Conservation (phyloP, 345 rosid genomes). For the Angophora floribunda region DNA sequence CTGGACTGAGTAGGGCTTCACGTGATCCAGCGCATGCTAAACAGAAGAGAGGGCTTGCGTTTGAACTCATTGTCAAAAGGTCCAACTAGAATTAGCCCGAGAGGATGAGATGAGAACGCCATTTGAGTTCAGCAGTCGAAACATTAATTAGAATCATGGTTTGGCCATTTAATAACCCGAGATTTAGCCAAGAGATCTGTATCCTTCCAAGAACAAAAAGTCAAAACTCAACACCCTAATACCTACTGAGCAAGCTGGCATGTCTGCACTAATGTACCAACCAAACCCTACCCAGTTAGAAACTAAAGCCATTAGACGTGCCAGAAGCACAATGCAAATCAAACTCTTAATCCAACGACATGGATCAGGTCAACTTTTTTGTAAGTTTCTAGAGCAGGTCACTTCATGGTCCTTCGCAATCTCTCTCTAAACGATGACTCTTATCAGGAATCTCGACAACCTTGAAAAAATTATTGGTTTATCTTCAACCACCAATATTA, state of each 20-base stretch:
- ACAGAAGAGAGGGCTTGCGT: not conserved
- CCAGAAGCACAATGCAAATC: not conserved
- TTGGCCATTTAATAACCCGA: not conserved
- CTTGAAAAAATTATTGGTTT: not conserved
- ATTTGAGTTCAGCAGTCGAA: not conserved
- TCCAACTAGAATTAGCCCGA: not conserved
- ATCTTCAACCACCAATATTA: not conserved
- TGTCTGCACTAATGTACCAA: not conserved
- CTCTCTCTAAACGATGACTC: not conserved
- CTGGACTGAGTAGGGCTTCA: not conserved
- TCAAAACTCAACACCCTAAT: not conserved
- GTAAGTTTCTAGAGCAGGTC: not conserved
- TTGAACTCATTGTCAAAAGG: not conserved
- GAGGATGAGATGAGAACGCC: not conserved
- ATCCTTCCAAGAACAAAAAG: not conserved
- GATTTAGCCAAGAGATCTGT: not conserved
- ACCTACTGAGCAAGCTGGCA: not conserved
- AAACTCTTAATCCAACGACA: not conserved
- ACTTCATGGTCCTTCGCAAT: not conserved
- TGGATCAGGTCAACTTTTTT: not conserved
- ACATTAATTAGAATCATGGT: not conserved
- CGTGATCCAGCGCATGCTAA: slow-evolving; percentile 7
- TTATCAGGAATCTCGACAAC: not conserved
- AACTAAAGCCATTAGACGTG: not conserved
- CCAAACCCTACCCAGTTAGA: not conserved